phyloP scores from a whole-genome alignment of 1,284 basidiomycete genomes.

The Apiotrichum sp. region DNA sequence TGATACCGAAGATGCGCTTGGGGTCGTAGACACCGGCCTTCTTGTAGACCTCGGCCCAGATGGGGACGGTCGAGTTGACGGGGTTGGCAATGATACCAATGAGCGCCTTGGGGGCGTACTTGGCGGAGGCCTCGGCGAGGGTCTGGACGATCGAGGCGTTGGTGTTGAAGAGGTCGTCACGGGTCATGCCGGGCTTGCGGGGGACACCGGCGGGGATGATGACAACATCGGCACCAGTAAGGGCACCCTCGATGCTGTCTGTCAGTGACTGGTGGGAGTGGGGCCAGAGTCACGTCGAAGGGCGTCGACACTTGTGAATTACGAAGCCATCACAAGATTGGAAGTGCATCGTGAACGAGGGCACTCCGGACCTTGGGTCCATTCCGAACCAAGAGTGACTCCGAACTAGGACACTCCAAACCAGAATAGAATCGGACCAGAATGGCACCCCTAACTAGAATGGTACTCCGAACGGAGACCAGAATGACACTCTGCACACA shows the following conservation, averaged over 20 bases:
- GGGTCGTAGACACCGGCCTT: constrained; percentile 85
- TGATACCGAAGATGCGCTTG: constrained; percentile 91
- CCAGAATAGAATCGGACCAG: no score
- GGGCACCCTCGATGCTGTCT: constrained; percentile 67
- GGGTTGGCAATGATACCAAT: constrained; percentile 95
- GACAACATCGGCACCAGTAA: constrained; percentile 80
- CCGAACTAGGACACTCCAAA: no score
- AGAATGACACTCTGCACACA: no score
- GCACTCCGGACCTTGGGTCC: no score
- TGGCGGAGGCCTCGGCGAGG: constrained; percentile 83
- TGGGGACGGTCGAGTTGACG: constrained; percentile 95
- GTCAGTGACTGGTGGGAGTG: constrained; percentile 45
- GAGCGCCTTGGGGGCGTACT: constrained; percentile 79
- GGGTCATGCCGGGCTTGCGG: constrained; percentile 77
- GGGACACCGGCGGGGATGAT: constrained; percentile 97
- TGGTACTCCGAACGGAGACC: no score
- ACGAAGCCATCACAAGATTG: no score
- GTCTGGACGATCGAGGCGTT: constrained; percentile 96
- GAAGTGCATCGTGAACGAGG: no score
- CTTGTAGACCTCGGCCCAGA: constrained; percentile 93
- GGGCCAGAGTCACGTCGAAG: no score
- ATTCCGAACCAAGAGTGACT: no score
- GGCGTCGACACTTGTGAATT: no score
- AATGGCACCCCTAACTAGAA: no score
- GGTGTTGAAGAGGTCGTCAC: constrained; percentile 53